Evolutionary conservation across 2,329 filamentous ascomycete genomes (phyloP), one percentile per base, ranked within the genome.

Genomic region (Tolypocladium endophyticum): DNA sequence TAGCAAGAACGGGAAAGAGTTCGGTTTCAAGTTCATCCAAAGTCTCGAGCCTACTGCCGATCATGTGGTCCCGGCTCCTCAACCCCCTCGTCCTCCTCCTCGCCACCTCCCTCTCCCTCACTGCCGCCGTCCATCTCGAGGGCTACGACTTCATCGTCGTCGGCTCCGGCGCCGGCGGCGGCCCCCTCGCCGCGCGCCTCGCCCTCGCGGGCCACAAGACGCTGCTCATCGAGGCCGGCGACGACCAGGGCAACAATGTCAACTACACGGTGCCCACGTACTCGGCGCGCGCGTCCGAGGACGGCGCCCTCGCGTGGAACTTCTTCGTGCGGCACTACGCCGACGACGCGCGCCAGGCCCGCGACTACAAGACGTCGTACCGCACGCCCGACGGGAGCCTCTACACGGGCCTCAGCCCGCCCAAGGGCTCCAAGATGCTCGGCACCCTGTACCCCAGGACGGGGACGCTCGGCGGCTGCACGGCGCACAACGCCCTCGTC

Each of bases 271-370:
- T 85, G 6, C 83, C 84, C 8, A 78, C 81, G 2, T 77, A 55
- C 57, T 61, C 61, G 28, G 55, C 58, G 8, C 43, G 43, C 20
- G 77, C 80, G 2, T 83, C 81, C 14, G 81, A 86, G 65, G 80
- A 86, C 61, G 74, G 75, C 30, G 75, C 77, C 23, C 76, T 85
- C 64, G 73, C 77, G 54, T 88, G 85, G 85, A 81, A 85, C 69
- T 87, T 82, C 71, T 87, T 81, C 63, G 81, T 86, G n/a, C 77
- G 78, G 54, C 84, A 87, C 69, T 87, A 86, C 66, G 73, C 76
- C 11, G 77, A 86, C 61, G 72, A 81, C 53, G 69, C 71, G 28
- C 75, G 79, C 43, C 80, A 84, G 63, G 74, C 78, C 28, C 74
- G 76, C 57, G 83, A 87, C 67, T 80, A 73, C 64, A 87, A 87